phyloP scores from a whole-genome alignment of 257 asterid species.

The Rhazya stricta region DNA sequence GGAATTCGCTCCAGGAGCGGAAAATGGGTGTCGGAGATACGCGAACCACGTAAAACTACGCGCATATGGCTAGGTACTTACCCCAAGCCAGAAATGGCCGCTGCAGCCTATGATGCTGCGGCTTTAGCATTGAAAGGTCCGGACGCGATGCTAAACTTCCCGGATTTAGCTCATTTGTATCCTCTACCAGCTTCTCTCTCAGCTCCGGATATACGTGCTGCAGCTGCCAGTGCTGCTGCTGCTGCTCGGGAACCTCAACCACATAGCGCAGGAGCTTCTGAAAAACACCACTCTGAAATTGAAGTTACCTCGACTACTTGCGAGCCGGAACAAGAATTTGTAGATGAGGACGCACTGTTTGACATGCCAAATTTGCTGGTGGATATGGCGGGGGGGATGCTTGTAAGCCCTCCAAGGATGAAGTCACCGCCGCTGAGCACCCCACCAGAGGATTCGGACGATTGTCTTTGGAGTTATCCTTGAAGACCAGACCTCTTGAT shows the following conservation, averaged over 20 bases:
- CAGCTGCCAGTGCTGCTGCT: slow-evolving; percentile 16
- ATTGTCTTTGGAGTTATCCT: slow-evolving; percentile 14
- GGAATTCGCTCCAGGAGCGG: slow-evolving; percentile 52
- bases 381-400: slow-evolving; percentile 68
- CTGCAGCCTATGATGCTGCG: slow-evolving; percentile 60
- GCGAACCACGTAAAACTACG: slow-evolving; percentile 49
- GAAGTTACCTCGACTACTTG: not conserved
- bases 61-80: slow-evolving; percentile 66
- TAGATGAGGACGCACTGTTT: slow-evolving; percentile 53
- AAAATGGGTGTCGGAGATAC: slow-evolving; percentile 64
- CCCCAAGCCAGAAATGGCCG: slow-evolving; percentile 63
- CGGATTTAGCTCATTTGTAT: slow-evolving; percentile 18
- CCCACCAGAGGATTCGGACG: not conserved
- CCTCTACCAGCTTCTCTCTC: slow-evolving; percentile 39
- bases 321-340: slow-evolving; percentile 13
- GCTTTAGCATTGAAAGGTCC: slow-evolving; percentile 50
- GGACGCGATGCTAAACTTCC: slow-evolving; percentile 36
- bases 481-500: not conserved
- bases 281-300: not conserved
- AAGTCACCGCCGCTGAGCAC: not conserved
- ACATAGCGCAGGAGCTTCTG: slow-evolving; percentile 1
- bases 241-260: slow-evolving; percentile 1
- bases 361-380: slow-evolving; percentile 48
- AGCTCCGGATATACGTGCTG: slow-evolving; percentile 20
- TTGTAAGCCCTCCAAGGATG: slow-evolving; percentile 40